Base-by-base conservation (phyloP, 208 protist species). In the Leptomonas seymouri region DNA sequence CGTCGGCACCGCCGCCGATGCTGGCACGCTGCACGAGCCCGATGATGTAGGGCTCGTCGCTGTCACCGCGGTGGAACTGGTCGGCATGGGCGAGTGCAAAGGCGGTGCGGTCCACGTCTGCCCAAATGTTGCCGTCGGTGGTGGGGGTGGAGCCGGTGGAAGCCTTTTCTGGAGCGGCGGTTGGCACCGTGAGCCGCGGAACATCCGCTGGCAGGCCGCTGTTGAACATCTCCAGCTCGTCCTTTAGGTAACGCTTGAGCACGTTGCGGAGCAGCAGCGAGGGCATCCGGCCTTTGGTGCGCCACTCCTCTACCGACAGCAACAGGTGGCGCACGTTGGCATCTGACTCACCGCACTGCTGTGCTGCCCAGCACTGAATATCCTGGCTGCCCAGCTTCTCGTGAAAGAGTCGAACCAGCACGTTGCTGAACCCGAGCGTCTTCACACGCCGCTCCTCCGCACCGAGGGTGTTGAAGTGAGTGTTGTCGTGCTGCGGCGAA, bases 231-330 rank as follows among this genome's bases (percentile, higher is more conserved):
- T 72, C 77, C 61, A 96, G 62, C 60, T 96, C 91, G 23, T 89
- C 78, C 18, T 76, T 74, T 20, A 96, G 76, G 71, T 94, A 96
- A 25, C 70, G 63, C 20, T 77, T 59, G 16, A 96, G 78, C 51
- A 94, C 77, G 41, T 72, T 79, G 41, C 68, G 15, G 41, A 96
- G 76, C 28, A 93, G 48, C 48, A 90, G 59, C 20, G 91, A 93
- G 14, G 91, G 91, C 34, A 81, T 56, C 6, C 80, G 82, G n/a
- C 91, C 88, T 31, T 79, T 69, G 31, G 83, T 85, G 56, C 91
- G 86, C 88, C 88, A 96, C 70, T 91, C 91, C 55, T 93, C 73
- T 27, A 96, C 56, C n/a, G 91, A 93, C 20, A 92, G 79, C 21
- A 96, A 66, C 21, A 96, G 67, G 21, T 83, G 76, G 34, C 79